A percentile compares a stretch with the other conserved stretches of the same genome.
phyloP scores from a whole-genome alignment of 2,329 filamentous ascomycete genomes.

The Nannizziopsis barbatae region DNA sequence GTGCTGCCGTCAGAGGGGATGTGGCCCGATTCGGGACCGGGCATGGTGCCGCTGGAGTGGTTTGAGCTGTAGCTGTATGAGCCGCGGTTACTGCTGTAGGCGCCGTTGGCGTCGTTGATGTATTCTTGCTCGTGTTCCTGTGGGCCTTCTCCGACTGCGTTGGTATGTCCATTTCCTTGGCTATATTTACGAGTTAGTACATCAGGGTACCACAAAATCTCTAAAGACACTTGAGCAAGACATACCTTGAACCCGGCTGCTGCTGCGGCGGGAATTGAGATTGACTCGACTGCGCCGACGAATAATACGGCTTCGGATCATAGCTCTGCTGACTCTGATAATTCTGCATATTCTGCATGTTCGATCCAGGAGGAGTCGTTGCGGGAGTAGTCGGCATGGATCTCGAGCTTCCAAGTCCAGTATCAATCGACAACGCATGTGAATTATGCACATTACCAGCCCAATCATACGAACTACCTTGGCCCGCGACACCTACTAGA shows the following conservation, averaged over 20 bases:
- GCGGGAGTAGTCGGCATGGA: slow-evolving; percentile 87
- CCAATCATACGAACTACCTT: slow-evolving; percentile 72
- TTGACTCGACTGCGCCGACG: slow-evolving; percentile 53
- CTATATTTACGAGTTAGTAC: slow-evolving; percentile 53
- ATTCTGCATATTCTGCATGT: slow-evolving; percentile 64
- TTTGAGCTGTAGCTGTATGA: slow-evolving; percentile 67
- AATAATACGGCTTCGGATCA: slow-evolving; percentile 73
- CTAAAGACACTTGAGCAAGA: slow-evolving; percentile 13
- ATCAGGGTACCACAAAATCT: slow-evolving; percentile 29
- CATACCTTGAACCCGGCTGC: slow-evolving; percentile 51
- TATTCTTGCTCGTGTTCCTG: slow-evolving; percentile 60
- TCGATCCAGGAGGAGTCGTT: slow-evolving; percentile 71
- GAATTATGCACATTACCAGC: slow-evolving; percentile 47
- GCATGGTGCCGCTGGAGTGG: slow-evolving; percentile 54
- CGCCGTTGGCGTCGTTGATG: slow-evolving; percentile 63
- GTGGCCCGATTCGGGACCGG: slow-evolving; percentile 66
- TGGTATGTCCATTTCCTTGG: slow-evolving; percentile 45
- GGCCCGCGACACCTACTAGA: slow-evolving; percentile 63
- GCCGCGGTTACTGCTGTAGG: slow-evolving; percentile 59
- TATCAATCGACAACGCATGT: slow-evolving; percentile 72
- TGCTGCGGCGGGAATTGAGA: slow-evolving; percentile 57
- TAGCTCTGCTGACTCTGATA: slow-evolving; percentile 65
- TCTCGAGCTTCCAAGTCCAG: slow-evolving; percentile 62
- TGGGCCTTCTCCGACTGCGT: slow-evolving; percentile 57
- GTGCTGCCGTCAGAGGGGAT: slow-evolving; percentile 73